Conservation (phyloP, 108 stramenopile genomes). For the Stephanodiscus minutulus region DNA sequence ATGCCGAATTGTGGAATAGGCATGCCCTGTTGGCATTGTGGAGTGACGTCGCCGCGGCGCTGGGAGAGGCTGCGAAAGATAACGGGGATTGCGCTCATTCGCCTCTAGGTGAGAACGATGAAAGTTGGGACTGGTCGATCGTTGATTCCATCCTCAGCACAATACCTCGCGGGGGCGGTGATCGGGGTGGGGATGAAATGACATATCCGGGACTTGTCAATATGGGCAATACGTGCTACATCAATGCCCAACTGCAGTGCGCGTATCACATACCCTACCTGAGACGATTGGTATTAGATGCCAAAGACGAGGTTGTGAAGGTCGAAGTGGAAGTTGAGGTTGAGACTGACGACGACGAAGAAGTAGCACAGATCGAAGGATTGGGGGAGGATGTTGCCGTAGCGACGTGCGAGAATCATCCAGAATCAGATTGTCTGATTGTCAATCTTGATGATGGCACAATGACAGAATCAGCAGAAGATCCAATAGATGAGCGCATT, state of each 20-base stretch:
- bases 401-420: background rate
- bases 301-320: slow-evolving; percentile 31
- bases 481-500: background rate
- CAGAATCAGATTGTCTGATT: background rate
- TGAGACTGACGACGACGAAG: slow-evolving; percentile 21
- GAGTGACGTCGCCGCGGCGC: background rate
- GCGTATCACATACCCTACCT: slow-evolving; percentile 82
- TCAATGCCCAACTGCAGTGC: slow-evolving; percentile 84
- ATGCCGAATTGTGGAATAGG: background rate
- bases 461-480: background rate
- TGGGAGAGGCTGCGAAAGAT: slow-evolving; percentile 1
- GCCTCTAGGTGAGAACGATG: background rate
- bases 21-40: background rate
- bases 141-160: slow-evolving; percentile 16
- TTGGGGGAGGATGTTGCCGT: background rate
- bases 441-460: slow-evolving; percentile 8
- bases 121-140: slow-evolving; percentile 6
- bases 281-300: slow-evolving; percentile 49
- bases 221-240: slow-evolving; percentile 84
- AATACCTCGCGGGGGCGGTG: slow-evolving; percentile 41
- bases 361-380: slow-evolving; percentile 41
- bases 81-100: background rate
- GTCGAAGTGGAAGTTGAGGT: slow-evolving; percentile 40
- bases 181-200: background rate
- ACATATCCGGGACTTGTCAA: slow-evolving; percentile 60